These are phyloP conservation scores for Aureobasidium sp. DNA, from an alignment of 2,329 filamentous ascomycete species.

Conservation along the genomic window DNA sequence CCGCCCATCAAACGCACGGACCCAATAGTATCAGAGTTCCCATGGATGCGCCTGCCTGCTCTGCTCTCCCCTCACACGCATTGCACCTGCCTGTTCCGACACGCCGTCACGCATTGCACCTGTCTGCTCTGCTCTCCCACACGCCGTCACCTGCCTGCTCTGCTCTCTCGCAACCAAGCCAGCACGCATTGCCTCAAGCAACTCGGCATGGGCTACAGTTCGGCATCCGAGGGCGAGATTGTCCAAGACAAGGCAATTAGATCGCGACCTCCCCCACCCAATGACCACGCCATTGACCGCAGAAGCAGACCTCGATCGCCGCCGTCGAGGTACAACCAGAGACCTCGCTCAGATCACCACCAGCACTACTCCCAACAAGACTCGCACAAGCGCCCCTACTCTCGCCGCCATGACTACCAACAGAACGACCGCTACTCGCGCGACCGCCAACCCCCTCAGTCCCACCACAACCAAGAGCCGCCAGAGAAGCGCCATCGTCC, in stretches of 20 bases:
- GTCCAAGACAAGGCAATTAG: conserved; percentile 79
- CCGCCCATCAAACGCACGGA: neutral
- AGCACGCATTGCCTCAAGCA: neutral
- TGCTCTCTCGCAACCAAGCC: neutral
- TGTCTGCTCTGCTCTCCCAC: no score
- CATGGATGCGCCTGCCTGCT: neutral
- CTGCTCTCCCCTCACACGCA: no score
- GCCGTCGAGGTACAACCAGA: conserved; percentile 23
- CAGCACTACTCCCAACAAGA: conserved; percentile 40
- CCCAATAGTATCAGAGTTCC: neutral
- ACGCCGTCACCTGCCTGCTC: no score
- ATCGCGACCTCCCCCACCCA: conserved; percentile 57
- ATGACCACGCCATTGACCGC: conserved; percentile 84
- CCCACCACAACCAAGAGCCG: neutral
- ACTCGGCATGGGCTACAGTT: conserved; percentile 37
- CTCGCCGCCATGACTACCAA: conserved; percentile 50
- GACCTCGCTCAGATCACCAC: conserved; percentile 32
- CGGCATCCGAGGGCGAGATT: conserved; percentile 81
- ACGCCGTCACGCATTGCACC: neutral
- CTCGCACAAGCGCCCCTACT: conserved; percentile 14
- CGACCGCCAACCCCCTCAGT: neutral
- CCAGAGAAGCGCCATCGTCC: conserved; percentile 12
- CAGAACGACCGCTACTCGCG: conserved; percentile 38
- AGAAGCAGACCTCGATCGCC: conserved; percentile 59
- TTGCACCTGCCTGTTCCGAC: neutral